Conservation (phyloP, 768 basidiomycete genomes). For the Clathrus columnatus region DNA sequence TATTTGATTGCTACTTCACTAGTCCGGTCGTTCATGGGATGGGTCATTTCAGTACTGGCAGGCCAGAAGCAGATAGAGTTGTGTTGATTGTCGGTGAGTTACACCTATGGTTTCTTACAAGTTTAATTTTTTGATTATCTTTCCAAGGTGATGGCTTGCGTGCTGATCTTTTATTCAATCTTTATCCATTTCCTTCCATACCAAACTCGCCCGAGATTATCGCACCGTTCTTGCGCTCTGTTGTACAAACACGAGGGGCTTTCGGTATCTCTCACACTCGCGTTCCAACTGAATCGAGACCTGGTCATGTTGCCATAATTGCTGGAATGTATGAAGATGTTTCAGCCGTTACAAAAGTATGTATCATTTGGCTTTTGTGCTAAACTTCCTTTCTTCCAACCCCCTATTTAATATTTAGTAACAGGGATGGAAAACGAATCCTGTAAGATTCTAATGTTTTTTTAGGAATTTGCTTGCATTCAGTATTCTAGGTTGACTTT, state of each 20-base stretch:
- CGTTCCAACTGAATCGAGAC: constrained; percentile 82
- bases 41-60: constrained; percentile 39
- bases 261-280: constrained; percentile 81
- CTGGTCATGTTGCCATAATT: constrained; percentile 84
- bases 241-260: constrained; percentile 57
- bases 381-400: neutral
- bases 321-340: constrained; percentile 92
- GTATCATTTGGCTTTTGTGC: neutral
- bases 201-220: constrained; percentile 46
- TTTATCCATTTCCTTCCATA: constrained; percentile 45
- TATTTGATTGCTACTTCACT: constrained; percentile 84
- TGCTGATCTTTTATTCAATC: constrained; percentile 67
- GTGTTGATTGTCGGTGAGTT: constrained; percentile 67
- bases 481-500: constrained; percentile 50
- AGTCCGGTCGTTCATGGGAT: constrained; percentile 77
- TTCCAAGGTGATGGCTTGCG: constrained; percentile 71
- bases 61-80: constrained; percentile 56
- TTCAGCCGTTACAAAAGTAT: constrained; percentile 74
- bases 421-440: constrained; percentile 83
- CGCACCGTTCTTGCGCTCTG: constrained; percentile 67
- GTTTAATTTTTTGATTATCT: constrained; percentile 1
- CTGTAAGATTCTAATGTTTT: constrained; percentile 32
- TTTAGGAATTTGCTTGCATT: constrained; percentile 7
- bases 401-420: neutral
- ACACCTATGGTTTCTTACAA: neutral